These are phyloP conservation scores for Cephalotrichum gorgonifer DNA, from an alignment of 2,329 filamentous ascomycete species.

Conservation along the genomic window DNA sequence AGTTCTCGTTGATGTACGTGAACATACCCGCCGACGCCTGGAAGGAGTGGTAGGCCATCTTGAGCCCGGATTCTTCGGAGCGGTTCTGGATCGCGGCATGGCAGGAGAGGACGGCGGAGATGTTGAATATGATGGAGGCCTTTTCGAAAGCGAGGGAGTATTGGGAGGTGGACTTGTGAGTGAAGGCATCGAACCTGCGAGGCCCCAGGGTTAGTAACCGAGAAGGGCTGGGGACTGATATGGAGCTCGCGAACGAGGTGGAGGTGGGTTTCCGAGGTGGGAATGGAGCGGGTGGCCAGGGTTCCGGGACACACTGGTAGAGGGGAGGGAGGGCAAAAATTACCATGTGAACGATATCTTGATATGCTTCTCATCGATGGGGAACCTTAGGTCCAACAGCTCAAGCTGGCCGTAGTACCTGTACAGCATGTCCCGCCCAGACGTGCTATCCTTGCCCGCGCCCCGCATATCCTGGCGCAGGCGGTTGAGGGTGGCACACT, in stretches of 20 bases:
- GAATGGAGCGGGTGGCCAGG: neutral
- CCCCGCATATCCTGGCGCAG: conserved; percentile 97
- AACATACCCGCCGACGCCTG: conserved; percentile 99
- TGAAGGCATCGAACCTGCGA: conserved; percentile 97
- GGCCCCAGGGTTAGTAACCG: neutral
- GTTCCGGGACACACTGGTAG: too few relatives aligned
- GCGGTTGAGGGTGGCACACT: conserved; percentile 88
- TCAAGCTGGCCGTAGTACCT: conserved; percentile 97
- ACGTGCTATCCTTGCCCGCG: conserved; percentile 90
- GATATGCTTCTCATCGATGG: conserved; percentile 97
- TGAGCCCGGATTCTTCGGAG: conserved; percentile 83
- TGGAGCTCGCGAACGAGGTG: too few relatives aligned
- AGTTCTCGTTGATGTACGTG: conserved; percentile 99
- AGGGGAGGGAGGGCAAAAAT: conserved; percentile 5
- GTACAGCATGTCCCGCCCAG: conserved; percentile 86
- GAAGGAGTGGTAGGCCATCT: conserved; percentile 96
- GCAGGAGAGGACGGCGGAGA: conserved; percentile 90
- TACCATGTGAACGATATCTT: conserved; percentile 99
- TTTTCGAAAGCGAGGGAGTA: conserved; percentile 97
- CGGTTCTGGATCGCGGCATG: conserved; percentile 90
- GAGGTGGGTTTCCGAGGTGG: too few relatives aligned
- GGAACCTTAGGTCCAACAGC: conserved; percentile 85
- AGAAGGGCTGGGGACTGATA: neutral
- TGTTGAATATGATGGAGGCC: conserved; percentile 98
- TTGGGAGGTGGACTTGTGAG: conserved; percentile 92